Percentiles rank a stretch among this genome's conserved stretches.
Evolutionary conservation across 2,329 filamentous ascomycete species (phyloP).

Genomic region (Lachnellula subtilissima): DNA sequence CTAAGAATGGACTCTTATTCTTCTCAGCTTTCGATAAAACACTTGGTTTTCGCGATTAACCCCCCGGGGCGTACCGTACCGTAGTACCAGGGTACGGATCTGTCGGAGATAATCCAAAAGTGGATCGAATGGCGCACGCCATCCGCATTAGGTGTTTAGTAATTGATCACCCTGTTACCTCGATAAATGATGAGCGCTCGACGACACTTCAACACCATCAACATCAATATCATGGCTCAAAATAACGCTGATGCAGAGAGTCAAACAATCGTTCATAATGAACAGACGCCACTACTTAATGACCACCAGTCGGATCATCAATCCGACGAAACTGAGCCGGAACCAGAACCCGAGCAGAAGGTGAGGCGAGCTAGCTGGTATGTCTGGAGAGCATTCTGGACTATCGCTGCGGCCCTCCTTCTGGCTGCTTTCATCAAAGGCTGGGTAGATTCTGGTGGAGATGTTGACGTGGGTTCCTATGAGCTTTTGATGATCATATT

Average conservation of each 20-base stretch:
- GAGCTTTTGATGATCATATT: background rate
- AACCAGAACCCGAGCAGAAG: conserved; percentile 6
- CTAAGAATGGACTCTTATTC: too few relatives aligned
- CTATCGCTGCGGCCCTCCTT: conserved; percentile 30
- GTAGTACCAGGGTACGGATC: too few relatives aligned
- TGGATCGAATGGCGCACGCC: too few relatives aligned
- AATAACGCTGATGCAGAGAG: background rate
- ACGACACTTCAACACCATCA: background rate
- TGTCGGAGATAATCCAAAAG: too few relatives aligned
- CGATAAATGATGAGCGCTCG: too few relatives aligned
- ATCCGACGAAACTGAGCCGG: conserved; percentile 10
- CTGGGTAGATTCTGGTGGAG: conserved; percentile 39
- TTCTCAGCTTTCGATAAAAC: too few relatives aligned
- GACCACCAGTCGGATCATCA: conserved; percentile 9
- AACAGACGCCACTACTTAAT: conserved; percentile 24
- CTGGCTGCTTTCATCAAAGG: conserved; percentile 40
- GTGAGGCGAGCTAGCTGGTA: conserved; percentile 25
- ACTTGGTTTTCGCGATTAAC: too few relatives aligned
- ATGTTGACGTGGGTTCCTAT: conserved; percentile 35
- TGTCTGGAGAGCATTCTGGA: conserved; percentile 36
- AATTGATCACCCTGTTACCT: background rate
- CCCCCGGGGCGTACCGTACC: too few relatives aligned
- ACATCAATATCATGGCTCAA: background rate
- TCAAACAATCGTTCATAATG: background rate
- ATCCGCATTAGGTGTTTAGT: too few relatives aligned